phyloP scores from a whole-genome alignment of 768 basidiomycete genomes.

The Lentinula raphanica region DNA sequence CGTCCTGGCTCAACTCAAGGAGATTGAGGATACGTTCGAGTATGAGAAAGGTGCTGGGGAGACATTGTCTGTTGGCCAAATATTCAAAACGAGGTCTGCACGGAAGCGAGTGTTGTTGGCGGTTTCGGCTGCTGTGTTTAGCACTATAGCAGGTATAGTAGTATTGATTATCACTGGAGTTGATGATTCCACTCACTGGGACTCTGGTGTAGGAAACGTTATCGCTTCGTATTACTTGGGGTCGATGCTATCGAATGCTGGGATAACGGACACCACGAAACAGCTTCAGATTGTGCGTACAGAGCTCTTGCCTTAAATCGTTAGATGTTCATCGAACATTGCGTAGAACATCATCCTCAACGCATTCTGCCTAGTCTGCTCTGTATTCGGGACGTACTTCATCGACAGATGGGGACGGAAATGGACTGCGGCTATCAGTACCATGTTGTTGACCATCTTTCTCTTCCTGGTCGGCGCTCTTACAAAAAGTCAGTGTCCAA shows the following conservation, averaged over 20 bases:
- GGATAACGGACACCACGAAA: conserved; percentile 15
- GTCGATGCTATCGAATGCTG: conserved; percentile 16
- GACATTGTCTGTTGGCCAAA: conserved; percentile 13
- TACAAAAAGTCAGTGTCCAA: conserved; percentile 13
- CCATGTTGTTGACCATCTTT: conserved; percentile 15
- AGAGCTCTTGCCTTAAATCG: neutral
- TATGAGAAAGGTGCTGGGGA: conserved; percentile 21
- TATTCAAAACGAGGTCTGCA: conserved; percentile 17
- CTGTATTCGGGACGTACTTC: conserved; percentile 16
- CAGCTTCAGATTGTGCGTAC: conserved; percentile 17
- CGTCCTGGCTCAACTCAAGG: conserved; percentile 23
- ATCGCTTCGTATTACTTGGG: conserved; percentile 19
- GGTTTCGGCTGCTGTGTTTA: conserved; percentile 18
- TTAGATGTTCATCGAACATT: neutral
- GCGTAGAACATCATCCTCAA: conserved; percentile 19
- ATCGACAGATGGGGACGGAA: conserved; percentile 19
- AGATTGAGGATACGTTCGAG: conserved; percentile 28
- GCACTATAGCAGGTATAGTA: conserved; percentile 16
- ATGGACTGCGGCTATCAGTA: conserved; percentile 15
- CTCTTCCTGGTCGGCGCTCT: conserved; percentile 19
- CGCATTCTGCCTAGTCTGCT: conserved; percentile 17
- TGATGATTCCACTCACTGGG: neutral
- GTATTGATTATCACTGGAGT: neutral
- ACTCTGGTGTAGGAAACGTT: conserved; percentile 14
- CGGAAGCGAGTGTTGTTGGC: conserved; percentile 17